Conservation (phyloP, 768 basidiomycete genomes). For the Agaricus subrufescens region DNA sequence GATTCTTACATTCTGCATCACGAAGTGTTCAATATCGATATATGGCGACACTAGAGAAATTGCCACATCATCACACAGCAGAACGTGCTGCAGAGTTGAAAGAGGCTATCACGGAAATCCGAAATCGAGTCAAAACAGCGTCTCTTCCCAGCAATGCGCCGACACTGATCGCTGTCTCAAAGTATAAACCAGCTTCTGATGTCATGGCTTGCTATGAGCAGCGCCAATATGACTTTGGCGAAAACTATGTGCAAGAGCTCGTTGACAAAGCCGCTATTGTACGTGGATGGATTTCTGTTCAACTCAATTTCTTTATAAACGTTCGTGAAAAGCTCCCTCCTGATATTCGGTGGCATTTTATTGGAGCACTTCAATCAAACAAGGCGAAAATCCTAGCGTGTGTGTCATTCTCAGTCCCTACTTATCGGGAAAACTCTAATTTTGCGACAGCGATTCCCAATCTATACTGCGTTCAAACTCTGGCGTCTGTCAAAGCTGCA, state of each 20-base stretch:
- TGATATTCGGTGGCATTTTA: slow-evolving; percentile 96
- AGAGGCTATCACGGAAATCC: slow-evolving; percentile 49
- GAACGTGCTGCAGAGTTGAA: slow-evolving; percentile 49
- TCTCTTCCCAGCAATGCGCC: slow-evolving; percentile 25
- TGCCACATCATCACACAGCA: slow-evolving; percentile 18
- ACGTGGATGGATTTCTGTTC: slow-evolving; percentile 18
- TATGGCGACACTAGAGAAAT: neutral
- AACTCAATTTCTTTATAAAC: neutral
- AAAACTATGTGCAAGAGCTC: slow-evolving; percentile 95
- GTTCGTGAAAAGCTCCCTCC: slow-evolving; percentile 59
- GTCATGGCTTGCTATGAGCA: slow-evolving; percentile 76
- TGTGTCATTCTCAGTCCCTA: slow-evolving; percentile 25
- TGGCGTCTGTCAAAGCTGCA: slow-evolving; percentile 79
- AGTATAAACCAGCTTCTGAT: slow-evolving; percentile 87
- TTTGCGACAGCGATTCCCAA: slow-evolving; percentile 71
- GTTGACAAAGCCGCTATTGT: slow-evolving; percentile 79
- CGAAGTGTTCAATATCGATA: neutral
- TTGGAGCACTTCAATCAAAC: slow-evolving; percentile 90
- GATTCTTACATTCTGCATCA: neutral
- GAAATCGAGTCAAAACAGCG: slow-evolving; percentile 38
- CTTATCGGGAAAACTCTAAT: neutral
- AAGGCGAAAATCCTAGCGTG: slow-evolving; percentile 88
- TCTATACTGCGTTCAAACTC: slow-evolving; percentile 80
- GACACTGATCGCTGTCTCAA: slow-evolving; percentile 83
- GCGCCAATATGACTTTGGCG: slow-evolving; percentile 90